Percentiles rank a stretch among this genome's conserved stretches.
phyloP scores from a whole-genome alignment of 2,329 filamentous ascomycete genomes.

The Penicillium sp. region DNA sequence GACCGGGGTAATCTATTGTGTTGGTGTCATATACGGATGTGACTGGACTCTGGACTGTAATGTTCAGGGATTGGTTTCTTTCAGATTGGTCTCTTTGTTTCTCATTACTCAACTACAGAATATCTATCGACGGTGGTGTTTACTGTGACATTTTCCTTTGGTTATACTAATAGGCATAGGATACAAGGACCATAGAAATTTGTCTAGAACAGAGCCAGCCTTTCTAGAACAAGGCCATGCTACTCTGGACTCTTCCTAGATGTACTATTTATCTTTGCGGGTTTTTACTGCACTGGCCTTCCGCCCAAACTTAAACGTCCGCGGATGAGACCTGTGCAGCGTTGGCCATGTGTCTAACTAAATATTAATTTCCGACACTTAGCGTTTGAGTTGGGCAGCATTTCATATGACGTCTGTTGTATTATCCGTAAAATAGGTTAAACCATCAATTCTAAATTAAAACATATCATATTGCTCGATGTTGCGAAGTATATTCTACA shows the following conservation, averaged over 20 bases:
- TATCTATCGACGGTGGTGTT: slow-evolving; percentile 3
- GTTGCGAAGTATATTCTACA: neutral
- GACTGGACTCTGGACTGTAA: slow-evolving; percentile 2
- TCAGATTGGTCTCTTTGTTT: slow-evolving; percentile 1
- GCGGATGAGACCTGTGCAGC: neutral
- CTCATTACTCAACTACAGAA: slow-evolving; percentile 4
- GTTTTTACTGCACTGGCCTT: slow-evolving; percentile 9
- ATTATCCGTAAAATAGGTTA: neutral
- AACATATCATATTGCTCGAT: neutral
- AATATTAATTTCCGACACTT: slow-evolving; percentile 8
- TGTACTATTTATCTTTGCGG: neutral
- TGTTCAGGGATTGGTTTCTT: neutral
- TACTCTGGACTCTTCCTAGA: neutral
- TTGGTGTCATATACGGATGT: slow-evolving; percentile 4
- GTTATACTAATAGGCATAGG: neutral
- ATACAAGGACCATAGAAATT: neutral
- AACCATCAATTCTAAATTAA: neutral
- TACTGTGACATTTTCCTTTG: neutral
- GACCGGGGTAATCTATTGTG: slow-evolving; percentile 2
- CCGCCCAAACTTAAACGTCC: slow-evolving; percentile 3
- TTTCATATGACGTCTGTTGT: neutral
- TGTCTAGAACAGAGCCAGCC: neutral
- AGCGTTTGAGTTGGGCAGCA: slow-evolving; percentile 10
- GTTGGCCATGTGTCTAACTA: slow-evolving; percentile 14
- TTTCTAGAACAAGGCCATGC: neutral